Base-by-base conservation (phyloP, 2,329 filamentous ascomycete species). In the Geosmithia flava region DNA sequence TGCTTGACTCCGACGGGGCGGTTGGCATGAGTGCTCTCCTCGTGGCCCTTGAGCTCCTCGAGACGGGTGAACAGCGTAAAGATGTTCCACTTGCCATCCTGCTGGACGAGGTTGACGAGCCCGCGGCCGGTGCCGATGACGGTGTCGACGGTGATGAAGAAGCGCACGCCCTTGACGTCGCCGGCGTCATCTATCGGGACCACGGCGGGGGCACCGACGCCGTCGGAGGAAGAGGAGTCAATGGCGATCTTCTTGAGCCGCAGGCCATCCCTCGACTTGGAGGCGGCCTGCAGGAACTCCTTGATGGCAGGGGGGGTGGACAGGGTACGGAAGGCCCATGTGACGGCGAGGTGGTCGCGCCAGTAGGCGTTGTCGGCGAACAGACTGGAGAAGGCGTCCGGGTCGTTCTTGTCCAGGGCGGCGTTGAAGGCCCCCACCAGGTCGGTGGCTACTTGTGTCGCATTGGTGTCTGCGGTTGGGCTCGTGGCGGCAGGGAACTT, bases 1-100 rank as follows among this genome's bases (percentile, higher is more conserved):
- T 82, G 78, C 41, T 72, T 63, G 4, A 72, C 78, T 0, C 83
- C 83, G 19, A 65, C 64, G 0, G 77, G 71, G 27, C 83, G 68
- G 3, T 66, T 68, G 1, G 55, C 56, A 2, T 70, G 66, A 1
- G 68, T 57, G 0, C 54, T 52, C 58, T 85, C 78, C 50, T 80
- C 73, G 46, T 71, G 62, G 0, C 72, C 76, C 3, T 66, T 73
- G 5, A 87, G 53, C 39, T 75, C 70, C 2, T 69, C 57, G 5
- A 87, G 63, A 0, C 69, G 67, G 0, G 82, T 85, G 55, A 78
- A 85, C 0, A 86, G 55, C 1, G 78, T 81, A 52, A 77, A 83
- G 0, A 78, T 73, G 57, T 79, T 81, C 80, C 80, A 85, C 2
- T 50, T 37, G 0, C 59, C 64, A 0, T 61, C 59, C 45, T 68